Evolutionary conservation across 2,329 filamentous ascomycete species (phyloP).

Genomic region (Drechslera avenae): DNA sequence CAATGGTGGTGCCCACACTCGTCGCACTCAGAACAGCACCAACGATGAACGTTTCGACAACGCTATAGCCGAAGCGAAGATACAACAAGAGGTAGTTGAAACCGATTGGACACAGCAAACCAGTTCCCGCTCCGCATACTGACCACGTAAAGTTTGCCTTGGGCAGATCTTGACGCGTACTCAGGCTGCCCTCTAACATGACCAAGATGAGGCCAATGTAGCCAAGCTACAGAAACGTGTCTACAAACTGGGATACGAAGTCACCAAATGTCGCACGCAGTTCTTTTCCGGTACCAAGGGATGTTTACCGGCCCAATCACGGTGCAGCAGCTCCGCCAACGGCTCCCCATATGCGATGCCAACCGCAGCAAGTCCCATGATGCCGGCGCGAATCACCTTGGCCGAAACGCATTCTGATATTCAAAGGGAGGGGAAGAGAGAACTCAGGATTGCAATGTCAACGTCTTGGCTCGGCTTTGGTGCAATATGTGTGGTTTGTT

Average conservation of each 20-base stretch:
- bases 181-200: constrained; percentile 59
- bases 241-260: constrained; percentile 1
- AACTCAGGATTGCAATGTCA: constrained; percentile 16
- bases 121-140: constrained; percentile 50
- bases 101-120: constrained; percentile 52
- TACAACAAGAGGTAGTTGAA: constrained; percentile 49
- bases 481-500: not conserved
- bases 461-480: constrained; percentile 10
- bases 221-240: constrained; percentile 52
- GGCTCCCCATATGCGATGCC: constrained; percentile 17
- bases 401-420: constrained; percentile 17
- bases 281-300: not conserved
- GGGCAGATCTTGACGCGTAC: constrained; percentile 54
- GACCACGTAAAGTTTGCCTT: constrained; percentile 53
- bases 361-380: constrained; percentile 16
- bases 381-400: constrained; percentile 15
- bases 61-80: constrained; percentile 51
- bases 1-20: constrained; percentile 40
- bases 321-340: constrained; percentile 17
- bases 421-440: constrained; percentile 19
- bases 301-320: constrained; percentile 10
- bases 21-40: constrained; percentile 37
- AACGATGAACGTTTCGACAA: constrained; percentile 37
- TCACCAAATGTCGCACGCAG: not conserved
- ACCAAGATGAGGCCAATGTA: constrained; percentile 58